Evolutionary conservation across 345 rosid species (phyloP), one percentile per base, ranked within the genome.

Genomic region (Lenwebbia sp.): DNA sequence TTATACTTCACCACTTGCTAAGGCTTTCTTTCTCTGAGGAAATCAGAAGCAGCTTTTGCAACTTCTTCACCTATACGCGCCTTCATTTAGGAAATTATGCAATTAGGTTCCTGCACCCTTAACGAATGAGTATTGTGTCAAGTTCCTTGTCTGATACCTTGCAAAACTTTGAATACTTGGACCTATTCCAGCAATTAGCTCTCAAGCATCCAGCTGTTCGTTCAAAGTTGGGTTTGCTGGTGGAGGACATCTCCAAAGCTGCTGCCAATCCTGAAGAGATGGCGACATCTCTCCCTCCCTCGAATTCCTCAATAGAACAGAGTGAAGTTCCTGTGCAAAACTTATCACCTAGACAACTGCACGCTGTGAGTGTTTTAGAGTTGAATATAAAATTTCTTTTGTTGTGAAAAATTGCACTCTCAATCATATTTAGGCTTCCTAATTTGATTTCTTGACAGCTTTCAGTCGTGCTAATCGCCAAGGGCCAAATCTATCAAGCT

Each of bases 161-260:
- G 7, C 47, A 70, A 70, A 17, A 70, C 47, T 70, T 70, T 70
- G 47, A 70, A 70, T 33, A 17, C 78, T 70, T 70, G 78, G 47
- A 70, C 25, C 25, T 70, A 70, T 70, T 70, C 78, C 94, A 97
- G 99, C 96, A 95, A 89, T 82, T 92, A 85, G 85, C 89, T 87
- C 90, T 97, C 90, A 92, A 90, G 65, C 90, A 92, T 91, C 95
- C 99, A 26, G 84, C 86, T 87, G 88, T 94, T 84, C 92, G 93
- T 84, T 86, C 89, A 83, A 96, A 89, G 89, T 90, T 97, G 89
- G 98, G 98, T 41, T 87, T 97, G 87, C 93, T 92, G 86, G 89
- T 74, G 51, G 88, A 82, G 82, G 74, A 83, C 65, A 84, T 90
- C 84, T 88, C 89, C 70, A 70, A 87, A 86, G 85, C 76, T 82